phyloP scores from a whole-genome alignment of 352 stramenopile species.

The Globisporangium cederbergense region DNA sequence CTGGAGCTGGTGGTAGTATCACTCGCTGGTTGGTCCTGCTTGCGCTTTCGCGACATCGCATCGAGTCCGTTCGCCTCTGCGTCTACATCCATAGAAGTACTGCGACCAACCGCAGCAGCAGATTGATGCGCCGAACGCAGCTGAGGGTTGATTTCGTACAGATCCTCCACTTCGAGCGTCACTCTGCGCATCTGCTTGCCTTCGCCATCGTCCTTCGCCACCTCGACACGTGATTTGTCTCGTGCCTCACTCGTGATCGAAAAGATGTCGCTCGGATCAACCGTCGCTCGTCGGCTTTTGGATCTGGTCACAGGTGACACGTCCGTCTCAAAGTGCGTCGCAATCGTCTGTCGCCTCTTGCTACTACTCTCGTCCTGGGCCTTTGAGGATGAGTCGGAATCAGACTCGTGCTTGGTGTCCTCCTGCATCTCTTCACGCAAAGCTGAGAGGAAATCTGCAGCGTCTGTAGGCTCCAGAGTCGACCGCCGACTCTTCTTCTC shows the following conservation, averaged over 20 bases:
- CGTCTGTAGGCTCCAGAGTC: slow-evolving; percentile 54
- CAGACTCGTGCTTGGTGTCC: neutral
- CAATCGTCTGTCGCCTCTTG: slow-evolving; percentile 10
- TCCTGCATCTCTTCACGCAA: slow-evolving; percentile 21
- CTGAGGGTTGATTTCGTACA: slow-evolving; percentile 36
- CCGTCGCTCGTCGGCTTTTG: slow-evolving; percentile 36
- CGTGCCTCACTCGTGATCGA: slow-evolving; percentile 17
- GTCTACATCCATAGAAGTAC: neutral
- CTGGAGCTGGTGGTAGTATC: slow-evolving; percentile 7
- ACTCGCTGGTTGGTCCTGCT: slow-evolving; percentile 11
- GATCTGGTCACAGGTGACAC: slow-evolving; percentile 25
- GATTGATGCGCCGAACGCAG: slow-evolving; percentile 2
- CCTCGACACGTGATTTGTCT: neutral
- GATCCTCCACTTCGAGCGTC: slow-evolving; percentile 54
- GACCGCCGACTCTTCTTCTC: slow-evolving; percentile 24
- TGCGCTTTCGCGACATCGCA: slow-evolving; percentile 28
- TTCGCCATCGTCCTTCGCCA: slow-evolving; percentile 3
- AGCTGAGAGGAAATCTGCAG: slow-evolving; percentile 36
- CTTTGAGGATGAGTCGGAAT: neutral
- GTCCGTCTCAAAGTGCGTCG: slow-evolving; percentile 4
- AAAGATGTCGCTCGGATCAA: slow-evolving; percentile 49
- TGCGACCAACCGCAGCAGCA: neutral
- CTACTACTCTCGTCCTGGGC: slow-evolving; percentile 6
- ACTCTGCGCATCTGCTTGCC: slow-evolving; percentile 33
- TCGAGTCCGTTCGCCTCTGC: slow-evolving; percentile 10